These are phyloP conservation scores for Candida chauliodis DNA, from an alignment of 805 yeast genomes.

Conservation along the genomic window DNA sequence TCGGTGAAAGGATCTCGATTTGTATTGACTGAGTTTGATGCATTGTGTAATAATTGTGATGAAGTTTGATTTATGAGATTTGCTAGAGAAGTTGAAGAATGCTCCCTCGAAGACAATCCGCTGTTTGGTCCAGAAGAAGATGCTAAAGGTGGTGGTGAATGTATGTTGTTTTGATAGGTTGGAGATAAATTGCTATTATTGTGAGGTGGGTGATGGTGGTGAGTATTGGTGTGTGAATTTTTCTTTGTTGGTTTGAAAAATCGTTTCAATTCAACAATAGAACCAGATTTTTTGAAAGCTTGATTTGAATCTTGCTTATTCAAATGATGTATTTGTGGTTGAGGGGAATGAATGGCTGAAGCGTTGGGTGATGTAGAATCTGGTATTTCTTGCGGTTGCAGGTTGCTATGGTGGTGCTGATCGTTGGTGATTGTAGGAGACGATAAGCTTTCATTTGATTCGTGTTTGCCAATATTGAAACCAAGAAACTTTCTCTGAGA, in stretches of 20 bases:
- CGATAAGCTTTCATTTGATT: slow-evolving; percentile 32
- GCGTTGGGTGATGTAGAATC: slow-evolving; percentile 1
- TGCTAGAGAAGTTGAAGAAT: slow-evolving; percentile 34
- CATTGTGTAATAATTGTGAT: slow-evolving; percentile 33
- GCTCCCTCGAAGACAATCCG: slow-evolving; percentile 24
- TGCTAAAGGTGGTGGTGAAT: slow-evolving; percentile 26
- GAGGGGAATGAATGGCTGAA: slow-evolving; percentile 6
- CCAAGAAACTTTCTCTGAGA: slow-evolving; percentile 38
- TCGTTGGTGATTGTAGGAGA: slow-evolving; percentile 33
- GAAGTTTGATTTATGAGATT: slow-evolving; percentile 35
- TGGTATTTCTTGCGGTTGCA: not conserved
- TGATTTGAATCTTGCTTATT: slow-evolving; percentile 25
- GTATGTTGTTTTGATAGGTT: slow-evolving; percentile 20
- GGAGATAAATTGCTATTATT: slow-evolving; percentile 1
- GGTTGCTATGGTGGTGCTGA: not conserved
- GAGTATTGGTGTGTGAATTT: slow-evolving; percentile 13
- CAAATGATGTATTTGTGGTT: slow-evolving; percentile 7
- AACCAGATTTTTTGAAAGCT: slow-evolving; percentile 34
- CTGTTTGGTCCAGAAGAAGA: slow-evolving; percentile 3
- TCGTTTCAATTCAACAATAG: slow-evolving; percentile 71
- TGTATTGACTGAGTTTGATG: slow-evolving; percentile 34
- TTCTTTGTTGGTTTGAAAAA: slow-evolving; percentile 61
- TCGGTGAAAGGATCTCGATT: slow-evolving; percentile 35
- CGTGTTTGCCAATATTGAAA: slow-evolving; percentile 41
- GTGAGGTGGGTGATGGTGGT: not conserved